Evolutionary conservation across 352 stramenopile genomes (phyloP), one percentile per base, ranked within the genome.

Genomic region (Phytophthora brassicae): DNA sequence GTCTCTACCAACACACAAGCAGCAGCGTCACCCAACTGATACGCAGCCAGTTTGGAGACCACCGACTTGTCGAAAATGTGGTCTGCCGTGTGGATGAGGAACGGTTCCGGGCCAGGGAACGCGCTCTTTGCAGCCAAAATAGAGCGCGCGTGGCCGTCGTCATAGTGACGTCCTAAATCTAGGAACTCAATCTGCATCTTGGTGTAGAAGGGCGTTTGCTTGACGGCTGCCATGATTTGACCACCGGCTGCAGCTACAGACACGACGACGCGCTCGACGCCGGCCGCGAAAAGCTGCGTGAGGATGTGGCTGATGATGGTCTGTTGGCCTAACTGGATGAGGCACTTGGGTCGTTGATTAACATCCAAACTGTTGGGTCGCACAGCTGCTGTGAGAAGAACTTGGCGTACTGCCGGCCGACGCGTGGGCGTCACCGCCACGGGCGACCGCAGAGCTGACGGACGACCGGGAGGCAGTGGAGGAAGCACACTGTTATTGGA

Each of bases 41-140:
- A 86, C 19, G 83, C 75, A 38, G 79, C 75, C 42, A 94, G 64
- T 24, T 81, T 85, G 17, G 73, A 71, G 38, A 94, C 74, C 42
- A 94, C 81, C 23, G 79, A 81, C 66, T 92, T 91, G 72, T 94
- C 83, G 35, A 94, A 92, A 49, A 94, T 88, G 53, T 92, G 86
- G 60, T 94, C 83, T 5, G 86, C 81, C 22, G 86, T 92, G 71
- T 94, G 86, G 60, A 94, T 92, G 43, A 94, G 54, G 60, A 94
- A 94, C 7, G 77, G 81, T 13, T 75, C 72, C 13, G 77, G 74
- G 1, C 68, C 68, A 1, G 72, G 60, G 59, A 94, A 94, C 58
- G 89, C 74, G 54, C 71, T 76, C 43, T 69, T 82, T 26, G 83
- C 83, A 50, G 86, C 81, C 5, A 94, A 62, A 48, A 94, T 75